Evolutionary conservation across 2,329 filamentous ascomycete species (phyloP).

Genomic region (Xylariaceae sp.): DNA sequence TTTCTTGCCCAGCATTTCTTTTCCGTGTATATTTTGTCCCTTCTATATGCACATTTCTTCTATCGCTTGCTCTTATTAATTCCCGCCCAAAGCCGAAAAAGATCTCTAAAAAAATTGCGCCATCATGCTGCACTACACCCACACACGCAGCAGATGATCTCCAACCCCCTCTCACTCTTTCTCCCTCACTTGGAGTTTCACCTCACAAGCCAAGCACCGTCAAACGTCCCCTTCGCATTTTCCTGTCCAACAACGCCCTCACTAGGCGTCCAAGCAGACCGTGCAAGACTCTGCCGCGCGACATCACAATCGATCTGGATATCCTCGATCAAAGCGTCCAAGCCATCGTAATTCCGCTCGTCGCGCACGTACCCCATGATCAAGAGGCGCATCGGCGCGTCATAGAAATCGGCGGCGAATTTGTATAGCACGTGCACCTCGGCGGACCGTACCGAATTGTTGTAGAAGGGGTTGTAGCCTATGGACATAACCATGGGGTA

Average conservation of each 20-base stretch:
- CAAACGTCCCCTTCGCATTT: slow-evolving; percentile 27
- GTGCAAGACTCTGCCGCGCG: slow-evolving; percentile 65
- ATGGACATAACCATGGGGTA: slow-evolving; percentile 92
- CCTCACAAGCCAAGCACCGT: slow-evolving; percentile 31
- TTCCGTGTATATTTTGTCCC: too few relatives aligned
- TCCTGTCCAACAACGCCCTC: slow-evolving; percentile 36
- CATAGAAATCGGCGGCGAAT: slow-evolving; percentile 83
- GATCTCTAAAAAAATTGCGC: background rate
- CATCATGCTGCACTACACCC: too few relatives aligned
- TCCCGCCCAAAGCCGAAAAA: background rate
- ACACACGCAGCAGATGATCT: too few relatives aligned
- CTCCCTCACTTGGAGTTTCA: slow-evolving; percentile 6
- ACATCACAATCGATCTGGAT: slow-evolving; percentile 88
- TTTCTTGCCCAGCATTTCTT: too few relatives aligned
- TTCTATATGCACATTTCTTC: background rate
- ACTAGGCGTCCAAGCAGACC: slow-evolving; percentile 56
- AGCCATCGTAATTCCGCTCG: slow-evolving; percentile 80
- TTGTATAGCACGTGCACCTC: slow-evolving; percentile 84
- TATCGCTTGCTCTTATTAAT: background rate
- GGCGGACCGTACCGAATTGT: slow-evolving; percentile 79
- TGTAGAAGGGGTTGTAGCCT: slow-evolving; percentile 97
- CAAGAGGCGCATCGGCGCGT: slow-evolving; percentile 69
- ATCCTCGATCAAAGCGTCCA: slow-evolving; percentile 81
- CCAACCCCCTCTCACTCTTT: background rate
- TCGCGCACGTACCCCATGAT: slow-evolving; percentile 85